These are phyloP conservation scores for Monilinia fructigena DNA, from an alignment of 2,329 filamentous ascomycete genomes.

Conservation along the genomic window DNA sequence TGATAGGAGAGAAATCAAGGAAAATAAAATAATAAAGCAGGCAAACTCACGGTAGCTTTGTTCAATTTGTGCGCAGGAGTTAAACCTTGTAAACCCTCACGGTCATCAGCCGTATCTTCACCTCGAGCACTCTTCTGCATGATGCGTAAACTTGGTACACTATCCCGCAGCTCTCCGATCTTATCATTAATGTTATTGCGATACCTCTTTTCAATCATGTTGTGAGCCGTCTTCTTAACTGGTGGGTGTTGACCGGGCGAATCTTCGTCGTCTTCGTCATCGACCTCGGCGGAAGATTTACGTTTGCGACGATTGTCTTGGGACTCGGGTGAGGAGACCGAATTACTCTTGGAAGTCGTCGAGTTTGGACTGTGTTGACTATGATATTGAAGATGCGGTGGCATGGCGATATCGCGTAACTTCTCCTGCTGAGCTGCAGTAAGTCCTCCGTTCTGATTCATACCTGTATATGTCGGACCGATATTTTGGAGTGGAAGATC, in stretches of 20 bases:
- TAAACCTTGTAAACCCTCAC: constrained; percentile 77
- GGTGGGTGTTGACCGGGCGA: constrained; percentile 56
- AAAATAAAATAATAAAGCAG: neutral
- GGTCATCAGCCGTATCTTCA: constrained; percentile 69
- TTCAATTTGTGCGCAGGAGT: constrained; percentile 92
- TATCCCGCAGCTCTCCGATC: constrained; percentile 87
- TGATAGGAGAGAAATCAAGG: neutral
- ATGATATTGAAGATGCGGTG: constrained; percentile 56
- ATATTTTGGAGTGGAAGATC: constrained; percentile 23
- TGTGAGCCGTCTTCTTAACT: constrained; percentile 91
- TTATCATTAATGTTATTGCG: constrained; percentile 96
- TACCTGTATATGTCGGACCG: constrained; percentile 22
- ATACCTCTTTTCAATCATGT: constrained; percentile 97
- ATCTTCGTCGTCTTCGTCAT: constrained; percentile 61
- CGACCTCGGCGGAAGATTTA: constrained; percentile 61
- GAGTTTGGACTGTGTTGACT: constrained; percentile 57
- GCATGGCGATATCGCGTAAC: constrained; percentile 64
- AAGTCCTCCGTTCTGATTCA: constrained; percentile 44
- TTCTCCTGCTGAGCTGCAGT: constrained; percentile 61
- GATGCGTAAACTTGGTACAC: constrained; percentile 83
- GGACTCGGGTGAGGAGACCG: constrained; percentile 61
- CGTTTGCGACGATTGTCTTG: constrained; percentile 59
- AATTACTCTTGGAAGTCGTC: constrained; percentile 48
- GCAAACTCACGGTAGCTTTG: constrained; percentile 74
- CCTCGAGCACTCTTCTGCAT: constrained; percentile 71